These are phyloP conservation scores for Verticillium longisporum DNA, from an alignment of 2,329 filamentous ascomycete species.

Conservation along the genomic window DNA sequence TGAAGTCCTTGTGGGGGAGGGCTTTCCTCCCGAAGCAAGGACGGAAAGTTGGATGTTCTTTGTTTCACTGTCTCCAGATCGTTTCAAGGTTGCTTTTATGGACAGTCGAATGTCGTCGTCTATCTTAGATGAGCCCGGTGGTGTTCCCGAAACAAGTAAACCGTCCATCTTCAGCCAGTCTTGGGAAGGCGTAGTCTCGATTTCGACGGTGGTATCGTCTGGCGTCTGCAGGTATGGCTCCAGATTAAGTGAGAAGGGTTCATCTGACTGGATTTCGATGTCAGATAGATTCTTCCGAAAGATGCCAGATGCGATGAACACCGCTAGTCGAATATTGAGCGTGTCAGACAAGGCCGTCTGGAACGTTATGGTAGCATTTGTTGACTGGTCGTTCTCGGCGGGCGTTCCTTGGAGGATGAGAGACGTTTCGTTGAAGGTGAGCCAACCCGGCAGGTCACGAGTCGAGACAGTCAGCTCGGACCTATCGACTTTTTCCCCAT, in stretches of 20 bases:
- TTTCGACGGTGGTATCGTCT: conserved; percentile 26
- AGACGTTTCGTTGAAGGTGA: conserved; percentile 55
- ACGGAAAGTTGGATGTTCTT: conserved; percentile 29
- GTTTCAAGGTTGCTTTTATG: conserved; percentile 24
- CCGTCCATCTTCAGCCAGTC: conserved; percentile 36
- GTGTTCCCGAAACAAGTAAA: conserved; percentile 31
- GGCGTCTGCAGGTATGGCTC: conserved; percentile 32
- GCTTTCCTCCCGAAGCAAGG: background rate
- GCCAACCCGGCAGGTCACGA: conserved; percentile 57
- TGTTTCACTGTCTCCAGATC: conserved; percentile 25
- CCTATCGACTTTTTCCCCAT: conserved; percentile 42
- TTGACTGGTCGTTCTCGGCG: conserved; percentile 47
- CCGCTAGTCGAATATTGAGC: conserved; percentile 45
- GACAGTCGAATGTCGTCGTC: conserved; percentile 16
- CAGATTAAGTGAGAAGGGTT: conserved; percentile 35
- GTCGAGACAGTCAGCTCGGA: conserved; percentile 46
- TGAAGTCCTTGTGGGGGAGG: conserved; percentile 7
- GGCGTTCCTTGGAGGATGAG: conserved; percentile 60
- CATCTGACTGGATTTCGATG: conserved; percentile 32
- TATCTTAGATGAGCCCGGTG: conserved; percentile 24
- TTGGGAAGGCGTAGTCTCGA: conserved; percentile 26
- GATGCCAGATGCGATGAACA: conserved; percentile 27
- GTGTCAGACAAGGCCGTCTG: conserved; percentile 52
- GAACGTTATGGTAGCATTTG: conserved; percentile 57
- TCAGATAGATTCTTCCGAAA: conserved; percentile 32